Evolutionary conservation across 352 stramenopile species (phyloP).

Genomic region (Phytophthora multivora): DNA sequence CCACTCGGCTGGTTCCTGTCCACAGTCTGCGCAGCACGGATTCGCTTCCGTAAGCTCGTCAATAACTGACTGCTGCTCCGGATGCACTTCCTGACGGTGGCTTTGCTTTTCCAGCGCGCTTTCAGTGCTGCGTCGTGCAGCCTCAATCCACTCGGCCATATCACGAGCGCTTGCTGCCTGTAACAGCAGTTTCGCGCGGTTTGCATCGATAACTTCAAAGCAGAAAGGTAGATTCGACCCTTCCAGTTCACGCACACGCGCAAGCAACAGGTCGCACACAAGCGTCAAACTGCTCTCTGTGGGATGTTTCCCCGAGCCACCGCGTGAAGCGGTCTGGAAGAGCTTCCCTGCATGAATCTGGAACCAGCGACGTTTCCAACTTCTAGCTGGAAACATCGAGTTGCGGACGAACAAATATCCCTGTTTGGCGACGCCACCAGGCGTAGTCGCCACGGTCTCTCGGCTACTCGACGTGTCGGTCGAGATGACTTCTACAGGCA

Average conservation of each 20-base stretch:
- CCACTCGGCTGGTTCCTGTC: conserved; percentile 90
- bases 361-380: conserved; percentile 89
- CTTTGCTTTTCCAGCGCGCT: conserved; percentile 84
- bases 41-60: conserved; percentile 67
- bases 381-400: conserved; percentile 79
- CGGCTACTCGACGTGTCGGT: conserved; percentile 65
- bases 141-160: conserved; percentile 85
- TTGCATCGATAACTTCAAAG: conserved; percentile 88
- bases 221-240: conserved; percentile 63
- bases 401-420: conserved; percentile 89
- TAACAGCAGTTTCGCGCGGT: conserved; percentile 74
- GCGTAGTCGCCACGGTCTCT: conserved; percentile 30
- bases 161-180: conserved; percentile 78
- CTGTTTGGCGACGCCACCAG: conserved; percentile 65
- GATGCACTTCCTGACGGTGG: conserved; percentile 83
- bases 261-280: conserved; percentile 84
- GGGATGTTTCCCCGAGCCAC: conserved; percentile 58
- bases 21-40: conserved; percentile 71
- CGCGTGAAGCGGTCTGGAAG: conserved; percentile 62
- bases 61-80: conserved; percentile 75
- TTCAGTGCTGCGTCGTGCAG: conserved; percentile 77
- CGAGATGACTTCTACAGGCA: conserved; percentile 83
- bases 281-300: conserved; percentile 66
- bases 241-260: conserved; percentile 68
- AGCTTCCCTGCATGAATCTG: conserved; percentile 88